Percentiles rank a stretch among this genome's conserved stretches.
Conservation (phyloP, 2,329 filamentous ascomycete species). For the Xylariaceae sp. region DNA sequence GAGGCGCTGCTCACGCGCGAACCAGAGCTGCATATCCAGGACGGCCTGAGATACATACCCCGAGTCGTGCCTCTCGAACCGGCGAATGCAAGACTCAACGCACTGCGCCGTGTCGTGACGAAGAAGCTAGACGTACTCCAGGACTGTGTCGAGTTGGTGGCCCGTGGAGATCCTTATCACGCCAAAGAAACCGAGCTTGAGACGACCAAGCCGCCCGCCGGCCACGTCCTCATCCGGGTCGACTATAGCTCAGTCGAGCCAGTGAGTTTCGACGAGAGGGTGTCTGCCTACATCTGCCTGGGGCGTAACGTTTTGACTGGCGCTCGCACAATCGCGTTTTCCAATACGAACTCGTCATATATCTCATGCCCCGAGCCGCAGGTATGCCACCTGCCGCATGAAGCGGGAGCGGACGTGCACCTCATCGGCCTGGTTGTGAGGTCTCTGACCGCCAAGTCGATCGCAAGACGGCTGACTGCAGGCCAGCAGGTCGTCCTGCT, state of each 20-base stretch:
- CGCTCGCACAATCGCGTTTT: constrained; percentile 21
- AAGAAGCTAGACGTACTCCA: constrained; percentile 25
- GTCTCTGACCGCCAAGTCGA: constrained; percentile 11
- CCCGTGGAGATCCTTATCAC: constrained; percentile 14
- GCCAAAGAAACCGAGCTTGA: constrained; percentile 2
- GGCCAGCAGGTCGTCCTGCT: constrained; percentile 23
- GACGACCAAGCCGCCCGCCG: not conserved
- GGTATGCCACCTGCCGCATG: constrained; percentile 8
- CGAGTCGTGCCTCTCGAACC: constrained; percentile 31
- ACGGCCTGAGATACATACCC: constrained; percentile 27
- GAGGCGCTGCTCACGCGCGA: constrained; percentile 25
- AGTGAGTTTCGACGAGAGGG: constrained; percentile 13
- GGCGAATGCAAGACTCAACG: constrained; percentile 31
- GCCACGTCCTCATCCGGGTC: constrained; percentile 20
- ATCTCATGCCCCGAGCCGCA: constrained; percentile 16
- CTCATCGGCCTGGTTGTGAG: constrained; percentile 19
- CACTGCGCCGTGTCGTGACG: constrained; percentile 28
- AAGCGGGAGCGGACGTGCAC: constrained; percentile 7
- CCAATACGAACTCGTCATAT: constrained; percentile 27
- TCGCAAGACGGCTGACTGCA: constrained; percentile 5
- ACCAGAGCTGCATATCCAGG: constrained; percentile 30
- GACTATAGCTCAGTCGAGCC: constrained; percentile 29
- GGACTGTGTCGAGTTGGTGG: constrained; percentile 22
- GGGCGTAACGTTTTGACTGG: constrained; percentile 22
- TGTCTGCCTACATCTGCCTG: constrained; percentile 23